Percentiles rank a stretch among this genome's conserved stretches.
Conservation (phyloP, 305 asterid genomes). For the Rubia occidens region DNA sequence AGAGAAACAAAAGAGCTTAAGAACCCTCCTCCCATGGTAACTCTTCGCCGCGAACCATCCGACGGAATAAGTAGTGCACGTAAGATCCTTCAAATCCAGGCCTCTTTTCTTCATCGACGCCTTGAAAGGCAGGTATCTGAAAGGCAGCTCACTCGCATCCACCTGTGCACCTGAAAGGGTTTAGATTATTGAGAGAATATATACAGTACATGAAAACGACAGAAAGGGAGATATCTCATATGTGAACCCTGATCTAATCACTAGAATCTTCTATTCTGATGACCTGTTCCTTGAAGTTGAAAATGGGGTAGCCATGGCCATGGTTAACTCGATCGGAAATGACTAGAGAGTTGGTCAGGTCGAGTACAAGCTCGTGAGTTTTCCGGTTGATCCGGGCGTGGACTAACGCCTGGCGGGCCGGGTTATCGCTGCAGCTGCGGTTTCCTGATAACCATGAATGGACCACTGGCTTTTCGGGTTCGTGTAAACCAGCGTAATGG, state of each 20-base stretch:
- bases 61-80: conserved; percentile 28
- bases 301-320: conserved; percentile 49
- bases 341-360: conserved; percentile 20
- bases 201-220: no score
- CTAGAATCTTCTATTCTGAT: no score
- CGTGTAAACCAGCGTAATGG: conserved; percentile 65
- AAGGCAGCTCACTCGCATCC: conserved; percentile 32
- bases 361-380: conserved; percentile 37
- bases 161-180: no score
- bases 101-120: conserved; percentile 42
- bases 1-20: conserved; percentile 44
- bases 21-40: conserved; percentile 24
- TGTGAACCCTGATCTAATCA: no score
- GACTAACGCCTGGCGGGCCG: conserved; percentile 38
- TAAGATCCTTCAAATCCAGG: conserved; percentile 39
- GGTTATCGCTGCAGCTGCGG: conserved; percentile 1
- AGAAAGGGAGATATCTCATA: no score
- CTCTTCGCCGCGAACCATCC: conserved; percentile 57
- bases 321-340: conserved; percentile 23
- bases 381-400: conserved; percentile 24
- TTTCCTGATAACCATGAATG: conserved; percentile 27
- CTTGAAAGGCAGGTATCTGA: conserved; percentile 29
- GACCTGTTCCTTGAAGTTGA: conserved; percentile 27
- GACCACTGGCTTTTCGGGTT: conserved; percentile 35
- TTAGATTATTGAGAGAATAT: no score